Evolutionary conservation across 257 asterid species (phyloP).

Genomic region (Rubia yunnanensis): DNA sequence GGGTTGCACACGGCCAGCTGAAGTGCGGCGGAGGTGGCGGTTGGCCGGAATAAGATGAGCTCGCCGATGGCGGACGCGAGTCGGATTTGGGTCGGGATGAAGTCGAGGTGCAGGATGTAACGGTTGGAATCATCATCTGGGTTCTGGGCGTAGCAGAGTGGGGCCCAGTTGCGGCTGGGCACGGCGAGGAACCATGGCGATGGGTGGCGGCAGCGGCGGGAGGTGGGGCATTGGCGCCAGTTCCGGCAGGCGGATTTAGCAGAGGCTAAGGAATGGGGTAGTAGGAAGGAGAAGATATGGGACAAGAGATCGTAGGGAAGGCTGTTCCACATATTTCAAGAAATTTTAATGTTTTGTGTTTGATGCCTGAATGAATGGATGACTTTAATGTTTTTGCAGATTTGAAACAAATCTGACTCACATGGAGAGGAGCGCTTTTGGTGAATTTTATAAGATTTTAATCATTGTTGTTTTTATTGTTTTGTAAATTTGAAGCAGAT

Average conservation of each 20-base stretch:
- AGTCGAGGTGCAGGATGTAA: conserved; percentile 36
- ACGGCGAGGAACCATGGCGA: conserved; percentile 67
- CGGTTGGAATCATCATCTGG: conserved; percentile 35
- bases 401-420: conserved; percentile 17
- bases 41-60: conserved; percentile 32
- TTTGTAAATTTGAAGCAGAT: background rate
- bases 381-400: conserved; percentile 28
- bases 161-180: conserved; percentile 34
- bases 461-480: background rate
- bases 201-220: conserved; percentile 13
- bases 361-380: background rate
- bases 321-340: conserved; percentile 50
- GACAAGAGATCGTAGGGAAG: conserved; percentile 61
- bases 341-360: background rate
- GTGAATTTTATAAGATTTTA: background rate
- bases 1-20: conserved; percentile 58
- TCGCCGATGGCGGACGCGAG: conserved; percentile 47
- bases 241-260: conserved; percentile 49
- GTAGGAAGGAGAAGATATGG: conserved; percentile 53
- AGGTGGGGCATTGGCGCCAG: conserved; percentile 42
- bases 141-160: conserved; percentile 46
- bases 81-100: conserved; percentile 21
- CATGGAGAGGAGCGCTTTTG: conserved; percentile 20
- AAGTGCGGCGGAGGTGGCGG: conserved; percentile 25
- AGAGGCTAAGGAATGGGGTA: conserved; percentile 64